Evolutionary conservation across 768 basidiomycete species (phyloP), one percentile per base, ranked within the genome.

Genomic region (Auriscalpium microsporum): DNA sequence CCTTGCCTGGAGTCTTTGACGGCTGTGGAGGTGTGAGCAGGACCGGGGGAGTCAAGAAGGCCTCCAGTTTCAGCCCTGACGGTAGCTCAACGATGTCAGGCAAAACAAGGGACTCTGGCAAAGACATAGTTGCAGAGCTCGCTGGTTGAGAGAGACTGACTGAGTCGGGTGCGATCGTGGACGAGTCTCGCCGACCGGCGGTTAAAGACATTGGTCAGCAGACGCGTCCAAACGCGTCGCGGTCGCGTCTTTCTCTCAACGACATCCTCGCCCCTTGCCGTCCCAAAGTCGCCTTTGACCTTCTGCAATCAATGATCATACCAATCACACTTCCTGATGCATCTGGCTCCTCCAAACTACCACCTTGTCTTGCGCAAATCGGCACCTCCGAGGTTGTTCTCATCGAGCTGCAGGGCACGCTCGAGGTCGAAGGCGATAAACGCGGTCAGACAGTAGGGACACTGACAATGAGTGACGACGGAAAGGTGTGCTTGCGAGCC

Each of bases 341-440:
- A 49, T 57, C 73, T 1, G 69, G 56, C 8, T 40, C 73, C 9
- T 63, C 73, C 1, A 69, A 67, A n/a, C 77, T 90, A 5, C 83
- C 87, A 0, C 75, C 84, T 1, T 72, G 76, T 0, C 74, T 95
- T 13, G 85, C 84, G 1, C 77, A 78, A 55, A 78, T 94, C 45
- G 90, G 90, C 14, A 77, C 87, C 59, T 83, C 86, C 45, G 90
- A 93, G 64, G 67, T 92, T 13, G 82, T 92, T 44, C 73, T 97
- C 5, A 79, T 97, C 52, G 94, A 97, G 64, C 75, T 96, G 5
- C 94, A 97, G 68, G 94, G 94, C 50, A 74, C 77, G 50, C 76
- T 96, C 38, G 83, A 87, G 46, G 83, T 87, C 35, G 86, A 89
- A 54, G 80, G 76, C 9, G 78, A 84, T 60, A 79, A 78, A 38